Conservation (phyloP, 495 filamentous ascomycete species). For the Parmelia sp. region DNA sequence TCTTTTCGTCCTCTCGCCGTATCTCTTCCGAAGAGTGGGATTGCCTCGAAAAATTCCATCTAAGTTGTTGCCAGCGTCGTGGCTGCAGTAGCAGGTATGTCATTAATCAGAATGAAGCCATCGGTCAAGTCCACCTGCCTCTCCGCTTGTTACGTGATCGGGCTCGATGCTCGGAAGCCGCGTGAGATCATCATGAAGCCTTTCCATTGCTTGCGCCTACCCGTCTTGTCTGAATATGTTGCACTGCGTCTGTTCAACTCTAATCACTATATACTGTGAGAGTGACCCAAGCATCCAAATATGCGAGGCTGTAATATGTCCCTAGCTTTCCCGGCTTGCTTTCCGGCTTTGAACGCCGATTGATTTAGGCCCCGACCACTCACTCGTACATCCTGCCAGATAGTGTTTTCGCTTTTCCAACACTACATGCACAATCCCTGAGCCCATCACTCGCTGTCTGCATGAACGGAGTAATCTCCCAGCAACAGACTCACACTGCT, state of each 20-base stretch:
- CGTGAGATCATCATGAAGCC: not conserved
- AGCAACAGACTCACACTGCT: not conserved
- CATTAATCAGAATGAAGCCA: not conserved
- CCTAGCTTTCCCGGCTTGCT: not conserved
- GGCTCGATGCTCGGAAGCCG: not conserved
- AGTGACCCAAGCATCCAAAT: not conserved
- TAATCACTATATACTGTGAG: not conserved
- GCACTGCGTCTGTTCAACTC: not conserved
- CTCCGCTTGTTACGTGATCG: not conserved
- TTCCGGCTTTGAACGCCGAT: not conserved
- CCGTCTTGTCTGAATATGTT: not conserved
- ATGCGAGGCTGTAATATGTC: not conserved
- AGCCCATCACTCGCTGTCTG: not conserved
- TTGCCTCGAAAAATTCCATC: not conserved
- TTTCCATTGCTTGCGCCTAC: not conserved
- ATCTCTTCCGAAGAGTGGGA: not conserved
- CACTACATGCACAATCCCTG: not conserved
- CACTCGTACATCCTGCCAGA: not conserved
- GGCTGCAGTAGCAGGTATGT: slow-evolving; percentile 1
- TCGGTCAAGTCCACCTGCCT: not conserved
- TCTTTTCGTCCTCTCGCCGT: not conserved
- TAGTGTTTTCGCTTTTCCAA: not conserved
- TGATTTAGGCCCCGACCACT: not conserved
- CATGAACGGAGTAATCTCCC: not conserved
- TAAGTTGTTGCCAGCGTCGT: not conserved